Evolutionary conservation across 1,139 yeast species (phyloP), one percentile per base, ranked within the genome.

Genomic region (Entelexis paramagnoliae): DNA sequence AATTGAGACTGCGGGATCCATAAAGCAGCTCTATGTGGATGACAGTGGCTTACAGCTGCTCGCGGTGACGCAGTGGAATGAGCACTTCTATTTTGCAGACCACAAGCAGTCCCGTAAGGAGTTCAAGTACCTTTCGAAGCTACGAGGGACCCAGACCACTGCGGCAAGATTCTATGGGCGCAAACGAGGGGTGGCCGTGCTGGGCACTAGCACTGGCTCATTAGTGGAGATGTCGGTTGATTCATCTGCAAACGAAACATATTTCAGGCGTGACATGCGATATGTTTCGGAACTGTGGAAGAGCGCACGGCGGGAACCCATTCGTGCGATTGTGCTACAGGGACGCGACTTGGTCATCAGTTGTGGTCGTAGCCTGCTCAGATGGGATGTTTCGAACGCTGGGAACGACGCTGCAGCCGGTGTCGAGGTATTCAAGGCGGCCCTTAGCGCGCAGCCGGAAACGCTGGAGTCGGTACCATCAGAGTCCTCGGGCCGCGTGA

Each of bases 1-100:
- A 10, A 64, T 62, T 29, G 58, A 60, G 11, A 60, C 65, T 34
- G 63, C 63, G 43, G 68, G 53, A 13, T 16, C 26, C 7, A 54
- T 78, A 35, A 64, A 64, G 20, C 59, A 64, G 35, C 65, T 78
- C 4, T 77, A 66, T 58, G 64, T 74, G 41, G 81, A 77, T 59
- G 73, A 75, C 0, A 62, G 72, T 0, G 81, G 82, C 1, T 63
- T 68, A 9, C 79, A 77, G 59, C 61, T 78, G 40, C 64, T 79
- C 8, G 69, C 76, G 1, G 68, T 77, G 10, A 74, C 80, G 0
- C 60, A 66, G 3, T 64, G 63, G 35, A 68, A 70, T 33, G 79
- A 77, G 51, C 73, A 71, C 57, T 76, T 66, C 61, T 75, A 73
- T 55, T 54, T 48, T 61, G 75, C 38, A 70, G 73, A 57, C 62